A percentile compares a stretch with the other conserved stretches of the same genome.
Conservation (phyloP, 75 land plant species). For the Pinus taeda region DNA sequence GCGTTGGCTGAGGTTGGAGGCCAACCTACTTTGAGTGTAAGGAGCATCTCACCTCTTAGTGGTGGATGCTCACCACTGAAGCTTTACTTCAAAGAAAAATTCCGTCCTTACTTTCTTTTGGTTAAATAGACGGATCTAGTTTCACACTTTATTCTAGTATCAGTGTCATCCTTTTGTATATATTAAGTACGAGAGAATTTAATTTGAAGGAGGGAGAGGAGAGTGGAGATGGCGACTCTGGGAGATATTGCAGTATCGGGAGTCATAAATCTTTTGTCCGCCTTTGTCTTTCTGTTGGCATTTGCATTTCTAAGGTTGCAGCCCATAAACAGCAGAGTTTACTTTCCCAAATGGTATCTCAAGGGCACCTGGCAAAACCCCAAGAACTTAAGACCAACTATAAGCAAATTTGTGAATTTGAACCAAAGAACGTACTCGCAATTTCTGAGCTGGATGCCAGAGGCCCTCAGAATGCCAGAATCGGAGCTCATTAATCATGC, state of each 20-base stretch:
- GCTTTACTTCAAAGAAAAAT: too few relatives aligned
- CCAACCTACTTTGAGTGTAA: too few relatives aligned
- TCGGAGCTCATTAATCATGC: conserved; percentile 68
- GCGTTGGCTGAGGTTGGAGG: too few relatives aligned
- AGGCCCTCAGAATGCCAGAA: conserved; percentile 67
- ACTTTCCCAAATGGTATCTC: conserved; percentile 83
- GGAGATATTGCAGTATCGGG: conserved; percentile 61
- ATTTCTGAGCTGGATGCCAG: conserved; percentile 62
- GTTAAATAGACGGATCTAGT: too few relatives aligned
- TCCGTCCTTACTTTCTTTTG: too few relatives aligned
- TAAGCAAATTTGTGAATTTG: conserved; percentile 45
- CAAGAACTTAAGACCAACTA: not conserved
- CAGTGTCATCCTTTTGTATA: too few relatives aligned
- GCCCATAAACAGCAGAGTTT: conserved; percentile 71
- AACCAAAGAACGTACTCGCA: conserved; percentile 43
- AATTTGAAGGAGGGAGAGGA: too few relatives aligned
- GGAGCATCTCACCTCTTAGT: too few relatives aligned
- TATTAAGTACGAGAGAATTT: too few relatives aligned
- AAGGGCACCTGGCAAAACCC: conserved; percentile 31
- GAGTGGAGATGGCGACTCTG: conserved; percentile 33
- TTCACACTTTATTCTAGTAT: too few relatives aligned
- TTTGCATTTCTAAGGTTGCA: conserved; percentile 68
- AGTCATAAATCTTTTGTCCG: conserved; percentile 50
- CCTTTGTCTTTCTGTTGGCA: conserved; percentile 52
- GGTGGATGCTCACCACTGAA: too few relatives aligned